phyloP scores from a whole-genome alignment of 2,329 filamentous ascomycete species.

The Colletotrichum orchidophilum region DNA sequence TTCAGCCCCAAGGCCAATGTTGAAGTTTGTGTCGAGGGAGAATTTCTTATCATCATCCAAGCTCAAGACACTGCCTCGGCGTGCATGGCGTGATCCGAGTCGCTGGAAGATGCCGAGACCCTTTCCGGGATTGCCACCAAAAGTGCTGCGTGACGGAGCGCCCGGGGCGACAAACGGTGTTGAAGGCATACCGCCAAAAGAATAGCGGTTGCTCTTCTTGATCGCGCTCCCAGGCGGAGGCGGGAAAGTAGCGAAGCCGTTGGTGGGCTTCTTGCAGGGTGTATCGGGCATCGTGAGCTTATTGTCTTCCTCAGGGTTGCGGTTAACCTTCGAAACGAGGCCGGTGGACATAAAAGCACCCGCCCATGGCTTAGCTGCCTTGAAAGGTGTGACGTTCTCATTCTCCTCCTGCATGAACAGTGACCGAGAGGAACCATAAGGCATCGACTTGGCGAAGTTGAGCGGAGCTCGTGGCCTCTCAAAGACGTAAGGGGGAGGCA shows the following conservation, averaged over 20 bases:
- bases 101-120: conserved; percentile 74
- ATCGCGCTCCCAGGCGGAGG: conserved; percentile 67
- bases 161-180: conserved; percentile 79
- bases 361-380: conserved; percentile 78
- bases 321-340: conserved; percentile 93
- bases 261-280: conserved; percentile 88
- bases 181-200: conserved; percentile 77
- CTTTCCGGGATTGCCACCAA: conserved; percentile 63
- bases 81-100: conserved; percentile 56
- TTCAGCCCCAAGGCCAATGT: conserved; percentile 52
- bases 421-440: conserved; percentile 60
- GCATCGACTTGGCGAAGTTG: conserved; percentile 80
- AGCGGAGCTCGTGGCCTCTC: conserved; percentile 59
- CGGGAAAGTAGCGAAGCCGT: conserved; percentile 74
- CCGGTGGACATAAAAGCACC: conserved; percentile 95
- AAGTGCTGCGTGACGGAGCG: conserved; percentile 54
- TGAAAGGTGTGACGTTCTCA: conserved; percentile 58
- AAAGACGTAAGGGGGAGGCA: conserved; percentile 62
- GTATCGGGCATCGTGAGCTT: conserved; percentile 88
- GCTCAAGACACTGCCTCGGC: conserved; percentile 79
- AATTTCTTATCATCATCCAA: conserved; percentile 77
- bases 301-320: conserved; percentile 74
- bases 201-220: conserved; percentile 74
- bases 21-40: conserved; percentile 56
- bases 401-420: conserved; percentile 38